Evolutionary conservation across 495 filamentous ascomycete species (phyloP).

Genomic region (Penicillium ochrochloron): DNA sequence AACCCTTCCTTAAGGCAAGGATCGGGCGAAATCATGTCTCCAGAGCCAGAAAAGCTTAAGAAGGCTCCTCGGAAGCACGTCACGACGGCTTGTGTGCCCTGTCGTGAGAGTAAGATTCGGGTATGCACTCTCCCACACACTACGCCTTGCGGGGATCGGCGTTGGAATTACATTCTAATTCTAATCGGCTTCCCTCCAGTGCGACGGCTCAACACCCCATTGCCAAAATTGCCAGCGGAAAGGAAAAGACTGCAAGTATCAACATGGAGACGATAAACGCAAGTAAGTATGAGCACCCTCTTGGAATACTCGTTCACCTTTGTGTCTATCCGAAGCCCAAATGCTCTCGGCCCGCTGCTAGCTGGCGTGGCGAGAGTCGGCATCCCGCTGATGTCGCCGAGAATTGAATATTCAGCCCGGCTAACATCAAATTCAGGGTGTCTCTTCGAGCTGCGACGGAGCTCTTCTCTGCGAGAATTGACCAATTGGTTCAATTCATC

Average conservation of each 20-base stretch:
- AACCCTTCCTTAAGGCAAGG: background rate
- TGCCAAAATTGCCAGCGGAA: slow-evolving; percentile 56
- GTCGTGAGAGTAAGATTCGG: slow-evolving; percentile 55
- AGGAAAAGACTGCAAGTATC: slow-evolving; percentile 52
- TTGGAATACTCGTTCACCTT: no score
- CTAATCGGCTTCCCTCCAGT: slow-evolving; percentile 31
- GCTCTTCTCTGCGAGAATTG: slow-evolving; percentile 51
- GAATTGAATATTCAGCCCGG: background rate
- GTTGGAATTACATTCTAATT: slow-evolving; percentile 9
- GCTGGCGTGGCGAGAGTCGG: background rate
- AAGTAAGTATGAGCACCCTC: slow-evolving; percentile 47
- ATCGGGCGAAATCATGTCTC: slow-evolving; percentile 27
- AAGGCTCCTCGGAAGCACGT: slow-evolving; percentile 49
- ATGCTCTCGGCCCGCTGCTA: background rate
- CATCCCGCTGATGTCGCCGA: slow-evolving; percentile 1
- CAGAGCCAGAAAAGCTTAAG: slow-evolving; percentile 42
- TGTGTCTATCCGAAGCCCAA: background rate
- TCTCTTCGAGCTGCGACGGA: slow-evolving; percentile 54
- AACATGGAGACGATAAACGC: slow-evolving; percentile 54
- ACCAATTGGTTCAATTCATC: slow-evolving; percentile 53
- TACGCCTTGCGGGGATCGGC: slow-evolving; percentile 12
- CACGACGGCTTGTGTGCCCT: slow-evolving; percentile 54
- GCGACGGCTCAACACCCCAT: slow-evolving; percentile 50
- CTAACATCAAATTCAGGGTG: slow-evolving; percentile 38
- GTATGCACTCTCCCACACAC: slow-evolving; percentile 30